Percentiles rank a stretch among this genome's conserved stretches.
Evolutionary conservation across 257 asterid species (phyloP).

Genomic region (Forsythia viridissima): DNA sequence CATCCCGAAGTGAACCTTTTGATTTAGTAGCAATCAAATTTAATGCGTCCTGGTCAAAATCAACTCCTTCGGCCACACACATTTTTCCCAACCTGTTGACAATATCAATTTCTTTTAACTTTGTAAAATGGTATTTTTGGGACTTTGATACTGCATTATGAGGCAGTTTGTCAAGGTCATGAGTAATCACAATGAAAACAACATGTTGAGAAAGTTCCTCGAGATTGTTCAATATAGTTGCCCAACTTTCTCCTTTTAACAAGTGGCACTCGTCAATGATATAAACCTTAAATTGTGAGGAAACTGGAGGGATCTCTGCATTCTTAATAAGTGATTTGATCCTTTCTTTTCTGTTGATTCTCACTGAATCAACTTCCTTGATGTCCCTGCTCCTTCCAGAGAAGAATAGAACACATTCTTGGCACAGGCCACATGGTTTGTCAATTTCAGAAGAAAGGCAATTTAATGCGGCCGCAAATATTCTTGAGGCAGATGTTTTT

Average conservation of each 20-base stretch:
- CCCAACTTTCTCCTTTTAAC: conserved; percentile 73
- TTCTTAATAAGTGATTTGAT: conserved; percentile 50
- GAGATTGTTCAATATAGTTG: conserved; percentile 43
- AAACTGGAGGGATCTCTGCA: conserved; percentile 46
- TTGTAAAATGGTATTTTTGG: conserved; percentile 57
- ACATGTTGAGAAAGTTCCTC: conserved; percentile 53
- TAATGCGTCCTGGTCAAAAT: conserved; percentile 68
- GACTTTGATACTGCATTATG: conserved; percentile 54
- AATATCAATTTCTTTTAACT: conserved; percentile 62
- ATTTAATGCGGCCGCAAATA: conserved; percentile 89
- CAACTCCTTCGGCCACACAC: conserved; percentile 67
- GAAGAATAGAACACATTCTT: conserved; percentile 66
- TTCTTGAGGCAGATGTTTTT: conserved; percentile 76
- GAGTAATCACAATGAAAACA: conserved; percentile 72
- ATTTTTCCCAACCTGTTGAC: conserved; percentile 40
- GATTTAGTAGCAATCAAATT: conserved; percentile 68
- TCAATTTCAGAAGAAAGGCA: conserved; percentile 56
- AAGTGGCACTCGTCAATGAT: conserved; percentile 87
- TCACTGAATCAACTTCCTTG: conserved; percentile 64
- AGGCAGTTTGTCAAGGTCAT: conserved; percentile 71
- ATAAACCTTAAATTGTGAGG: conserved; percentile 68
- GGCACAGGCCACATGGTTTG: conserved; percentile 79
- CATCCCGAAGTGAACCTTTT: conserved; percentile 83
- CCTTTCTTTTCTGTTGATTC: conserved; percentile 51
- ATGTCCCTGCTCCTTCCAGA: conserved; percentile 70